phyloP scores from a whole-genome alignment of 768 basidiomycete species.

The Mrakia blollopis region DNA sequence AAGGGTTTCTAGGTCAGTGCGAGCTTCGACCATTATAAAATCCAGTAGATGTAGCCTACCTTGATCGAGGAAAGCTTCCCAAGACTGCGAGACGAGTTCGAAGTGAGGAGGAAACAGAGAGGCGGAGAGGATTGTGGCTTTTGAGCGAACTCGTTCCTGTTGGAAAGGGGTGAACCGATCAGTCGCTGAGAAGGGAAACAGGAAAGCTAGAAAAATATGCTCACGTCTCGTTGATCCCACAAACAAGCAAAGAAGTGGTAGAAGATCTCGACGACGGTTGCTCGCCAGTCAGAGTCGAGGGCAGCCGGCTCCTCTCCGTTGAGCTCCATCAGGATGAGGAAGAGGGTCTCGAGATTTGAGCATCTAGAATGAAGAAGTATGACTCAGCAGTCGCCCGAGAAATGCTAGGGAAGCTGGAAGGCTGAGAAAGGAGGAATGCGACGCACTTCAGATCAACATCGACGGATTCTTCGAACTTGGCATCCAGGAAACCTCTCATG shows the following conservation, averaged over 20 bases:
- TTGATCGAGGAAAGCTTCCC: conserved; percentile 59
- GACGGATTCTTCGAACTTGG: background rate
- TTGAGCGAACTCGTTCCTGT: conserved; percentile 65
- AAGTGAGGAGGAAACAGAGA: conserved; percentile 64
- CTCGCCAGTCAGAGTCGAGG: conserved; percentile 64
- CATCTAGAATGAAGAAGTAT: background rate
- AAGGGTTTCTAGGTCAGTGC: background rate
- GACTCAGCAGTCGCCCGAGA: too few relatives aligned
- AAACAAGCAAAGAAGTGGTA: conserved; percentile 57
- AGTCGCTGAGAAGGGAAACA: background rate
- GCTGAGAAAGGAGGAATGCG: background rate
- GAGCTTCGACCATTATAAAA: background rate
- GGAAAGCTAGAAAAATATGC: conserved; percentile 28
- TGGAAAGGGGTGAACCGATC: background rate
- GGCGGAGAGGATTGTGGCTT: conserved; percentile 56
- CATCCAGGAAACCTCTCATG: background rate
- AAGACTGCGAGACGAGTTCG: conserved; percentile 61
- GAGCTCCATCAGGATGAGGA: conserved; percentile 62
- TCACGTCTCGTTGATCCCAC: conserved; percentile 62
- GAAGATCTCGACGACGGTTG: conserved; percentile 59
- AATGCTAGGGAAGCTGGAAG: too few relatives aligned
- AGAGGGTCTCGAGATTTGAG: conserved; percentile 51
- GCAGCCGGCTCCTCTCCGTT: conserved; percentile 59
- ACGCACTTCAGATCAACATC: background rate
- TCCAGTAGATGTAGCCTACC: conserved; percentile 49